phyloP scores from a whole-genome alignment of 1,284 basidiomycete genomes.

The Mycena citricolor region DNA sequence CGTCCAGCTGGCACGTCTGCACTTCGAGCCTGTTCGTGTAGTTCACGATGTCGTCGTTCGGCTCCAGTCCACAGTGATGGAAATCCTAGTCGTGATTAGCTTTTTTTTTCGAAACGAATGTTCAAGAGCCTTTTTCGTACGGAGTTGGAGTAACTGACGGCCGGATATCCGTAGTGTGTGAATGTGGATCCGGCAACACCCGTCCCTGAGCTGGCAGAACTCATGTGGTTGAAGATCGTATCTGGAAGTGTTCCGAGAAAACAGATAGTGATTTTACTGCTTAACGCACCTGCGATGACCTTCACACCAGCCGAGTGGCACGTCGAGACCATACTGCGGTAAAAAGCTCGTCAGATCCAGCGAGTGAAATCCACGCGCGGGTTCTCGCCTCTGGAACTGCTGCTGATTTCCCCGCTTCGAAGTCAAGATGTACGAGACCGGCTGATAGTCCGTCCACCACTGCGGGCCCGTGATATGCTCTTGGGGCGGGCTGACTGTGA shows the following conservation, averaged over 20 bases:
- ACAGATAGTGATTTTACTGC: conserved; percentile 25
- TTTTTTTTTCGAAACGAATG: too few relatives aligned
- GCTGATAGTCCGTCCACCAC: conserved; percentile 75
- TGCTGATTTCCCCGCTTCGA: conserved; percentile 57
- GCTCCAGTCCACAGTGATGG: conserved; percentile 60
- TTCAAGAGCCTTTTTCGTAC: too few relatives aligned
- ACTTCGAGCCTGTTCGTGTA: conserved; percentile 54
- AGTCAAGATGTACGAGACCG: conserved; percentile 59
- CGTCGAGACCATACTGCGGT: conserved; percentile 51
- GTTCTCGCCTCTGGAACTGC: conserved; percentile 42
- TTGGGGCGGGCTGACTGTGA: conserved; percentile 46
- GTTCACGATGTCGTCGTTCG: conserved; percentile 54
- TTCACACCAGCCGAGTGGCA: conserved; percentile 63
- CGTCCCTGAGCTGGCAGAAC: conserved; percentile 46
- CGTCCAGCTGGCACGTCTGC: conserved; percentile 57
- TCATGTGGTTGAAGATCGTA: conserved; percentile 68
- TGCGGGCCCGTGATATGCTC: conserved; percentile 50
- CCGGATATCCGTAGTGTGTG: conserved; percentile 60
- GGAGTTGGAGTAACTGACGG: too few relatives aligned
- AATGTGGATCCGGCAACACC: conserved; percentile 53
- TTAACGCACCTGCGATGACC: conserved; percentile 54
- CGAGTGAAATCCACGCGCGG: background rate
- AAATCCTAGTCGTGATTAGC: conserved; percentile 54
- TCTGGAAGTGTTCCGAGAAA: too few relatives aligned
- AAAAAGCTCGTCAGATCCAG: background rate